phyloP scores from a whole-genome alignment of 2,329 filamentous ascomycete species.

The Zalaria sp. region DNA sequence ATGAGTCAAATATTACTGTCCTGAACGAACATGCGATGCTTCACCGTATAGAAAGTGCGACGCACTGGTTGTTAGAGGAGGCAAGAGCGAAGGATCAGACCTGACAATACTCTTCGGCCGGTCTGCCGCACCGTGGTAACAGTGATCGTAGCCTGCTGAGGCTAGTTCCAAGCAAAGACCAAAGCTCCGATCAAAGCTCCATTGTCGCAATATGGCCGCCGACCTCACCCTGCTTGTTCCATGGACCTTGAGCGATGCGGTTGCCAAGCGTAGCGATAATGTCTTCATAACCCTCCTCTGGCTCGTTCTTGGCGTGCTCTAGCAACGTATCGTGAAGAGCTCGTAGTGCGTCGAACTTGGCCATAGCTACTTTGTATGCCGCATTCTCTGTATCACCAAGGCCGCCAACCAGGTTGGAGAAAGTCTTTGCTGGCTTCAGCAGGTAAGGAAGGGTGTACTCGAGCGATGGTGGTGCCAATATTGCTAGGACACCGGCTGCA shows the following conservation, averaged over 20 bases:
- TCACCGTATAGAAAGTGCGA: no score
- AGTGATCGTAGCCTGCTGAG: no score
- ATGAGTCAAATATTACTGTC: no score
- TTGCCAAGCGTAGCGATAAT: slow-evolving; percentile 26
- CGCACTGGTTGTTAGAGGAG: no score
- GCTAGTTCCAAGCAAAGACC: neutral
- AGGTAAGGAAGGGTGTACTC: slow-evolving; percentile 41
- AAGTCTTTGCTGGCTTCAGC: slow-evolving; percentile 41
- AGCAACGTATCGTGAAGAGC: slow-evolving; percentile 32
- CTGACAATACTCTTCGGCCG: no score
- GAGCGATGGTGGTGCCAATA: slow-evolving; percentile 37
- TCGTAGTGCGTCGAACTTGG: slow-evolving; percentile 42
- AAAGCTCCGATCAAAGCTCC: slow-evolving; percentile 16
- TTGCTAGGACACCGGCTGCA: slow-evolving; percentile 32
- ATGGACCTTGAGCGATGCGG: slow-evolving; percentile 27
- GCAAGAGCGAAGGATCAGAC: no score
- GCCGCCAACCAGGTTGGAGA: slow-evolving; percentile 44
- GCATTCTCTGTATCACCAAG: slow-evolving; percentile 41
- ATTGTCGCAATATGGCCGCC: slow-evolving; percentile 32
- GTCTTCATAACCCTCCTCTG: slow-evolving; percentile 21
- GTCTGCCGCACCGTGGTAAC: no score
- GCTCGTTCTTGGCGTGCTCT: slow-evolving; percentile 15
- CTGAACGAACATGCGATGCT: no score
- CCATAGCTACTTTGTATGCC: slow-evolving; percentile 41
- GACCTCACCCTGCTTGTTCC: slow-evolving; percentile 24